Evolutionary conservation across 1,284 basidiomycete species (phyloP), one percentile per base, ranked within the genome.

Genomic region (Apiotrichum sp.): DNA sequence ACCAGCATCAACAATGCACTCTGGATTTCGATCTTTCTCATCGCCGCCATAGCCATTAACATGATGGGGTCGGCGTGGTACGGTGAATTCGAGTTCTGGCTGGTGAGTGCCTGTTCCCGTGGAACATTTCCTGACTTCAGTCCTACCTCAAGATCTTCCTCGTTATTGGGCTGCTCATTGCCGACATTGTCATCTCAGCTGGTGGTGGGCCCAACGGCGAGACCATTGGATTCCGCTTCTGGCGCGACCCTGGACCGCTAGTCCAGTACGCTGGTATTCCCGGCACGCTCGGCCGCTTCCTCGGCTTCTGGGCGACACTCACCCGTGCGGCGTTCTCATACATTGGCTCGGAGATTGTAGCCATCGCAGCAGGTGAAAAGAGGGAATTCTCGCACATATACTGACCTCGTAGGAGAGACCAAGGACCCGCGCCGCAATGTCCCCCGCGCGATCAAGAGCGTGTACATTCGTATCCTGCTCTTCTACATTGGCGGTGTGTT

Each of bases 71-170:
- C 49, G 11, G 16, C 22, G 11, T 59, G 57, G 22, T 76, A 70
- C 55, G 74, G 71, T n/a, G 74, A 76, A 53, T 58, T 52, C 32
- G 74, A 77, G 60, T 77, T 75, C 63, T 72, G 67, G 64, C 71
- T 72, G 22, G 22, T 22, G 22, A 22, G 22, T 22, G 22, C 22
- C 22, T 22, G 22, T 22, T 22, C 22, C 22, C 22, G 22, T 22
- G 22, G 22, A 22, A 22, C 22, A 22, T 22, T 22, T 22, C 22
- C 22, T 22, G 22, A 22, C 22, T 22, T 22, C 22, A 22, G 67
- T 82, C 81, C 8, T 86, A 85, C 7, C 85, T 89, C 74, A 89
- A 90, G 75, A 85, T 90, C 31, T 74, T 89, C 50, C 87, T 86
- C 4, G 86, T 89, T 62, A 79, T 79, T n/a, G 73, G 73, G 35